These are phyloP conservation scores for Exophiala phaeomuriformis DNA, from an alignment of 2,329 filamentous ascomycete genomes.

Conservation along the genomic window DNA sequence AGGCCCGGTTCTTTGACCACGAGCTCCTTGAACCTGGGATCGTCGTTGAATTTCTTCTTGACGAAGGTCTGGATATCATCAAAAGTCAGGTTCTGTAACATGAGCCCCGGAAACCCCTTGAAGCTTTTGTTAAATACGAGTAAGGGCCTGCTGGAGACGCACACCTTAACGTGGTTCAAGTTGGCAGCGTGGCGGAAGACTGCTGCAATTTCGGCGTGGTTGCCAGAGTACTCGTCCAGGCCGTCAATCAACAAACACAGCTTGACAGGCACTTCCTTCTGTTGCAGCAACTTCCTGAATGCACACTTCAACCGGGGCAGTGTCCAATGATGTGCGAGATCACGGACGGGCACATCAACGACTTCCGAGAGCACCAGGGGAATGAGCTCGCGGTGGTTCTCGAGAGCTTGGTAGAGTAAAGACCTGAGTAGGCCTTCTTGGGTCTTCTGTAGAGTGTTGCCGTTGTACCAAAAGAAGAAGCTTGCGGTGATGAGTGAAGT, in stretches of 20 bases:
- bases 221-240: conserved; percentile 8
- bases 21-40: not conserved
- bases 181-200: not conserved
- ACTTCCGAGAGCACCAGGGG: not conserved
- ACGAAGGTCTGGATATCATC: conserved; percentile 3
- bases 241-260: conserved; percentile 12
- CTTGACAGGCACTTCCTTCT: not conserved
- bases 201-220: not conserved
- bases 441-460: conserved; percentile 5
- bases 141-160: not conserved
- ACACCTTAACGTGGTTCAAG: not conserved
- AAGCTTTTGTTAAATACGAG: not conserved
- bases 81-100: conserved; percentile 5
- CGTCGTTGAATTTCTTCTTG: not conserved
- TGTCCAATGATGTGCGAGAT: not conserved
- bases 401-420: conserved; percentile 4
- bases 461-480: conserved; percentile 12
- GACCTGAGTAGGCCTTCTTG: conserved; percentile 1
- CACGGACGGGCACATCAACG: too few relatives aligned
- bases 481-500: not conserved
- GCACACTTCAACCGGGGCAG: not conserved
- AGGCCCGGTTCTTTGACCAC: not conserved
- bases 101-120: not conserved
- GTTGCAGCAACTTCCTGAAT: not conserved
- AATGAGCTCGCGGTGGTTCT: not conserved